A percentile compares a stretch with the other conserved stretches of the same genome.
phyloP scores from a whole-genome alignment of 2,329 filamentous ascomycete genomes.

The Xylaria sp. region DNA sequence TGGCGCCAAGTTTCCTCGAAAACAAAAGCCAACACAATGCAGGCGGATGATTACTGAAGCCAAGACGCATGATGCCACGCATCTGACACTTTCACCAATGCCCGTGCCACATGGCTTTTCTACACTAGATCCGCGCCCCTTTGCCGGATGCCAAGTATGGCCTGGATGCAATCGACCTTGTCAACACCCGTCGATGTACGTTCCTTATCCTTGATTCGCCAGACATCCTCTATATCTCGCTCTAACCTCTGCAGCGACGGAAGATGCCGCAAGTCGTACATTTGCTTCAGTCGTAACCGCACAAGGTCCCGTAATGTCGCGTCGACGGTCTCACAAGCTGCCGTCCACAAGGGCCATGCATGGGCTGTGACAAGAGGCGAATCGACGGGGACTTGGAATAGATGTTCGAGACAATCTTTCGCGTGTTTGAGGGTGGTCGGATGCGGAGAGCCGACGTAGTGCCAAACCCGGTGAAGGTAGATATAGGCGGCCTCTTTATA shows the following conservation, averaged over 20 bases:
- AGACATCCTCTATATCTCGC: slow-evolving; percentile 31
- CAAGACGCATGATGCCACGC: background rate
- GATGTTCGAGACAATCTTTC: slow-evolving; percentile 25
- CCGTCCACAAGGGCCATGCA: slow-evolving; percentile 32
- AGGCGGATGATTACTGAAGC: background rate
- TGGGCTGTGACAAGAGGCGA: slow-evolving; percentile 31
- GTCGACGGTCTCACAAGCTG: slow-evolving; percentile 31
- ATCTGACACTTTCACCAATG: background rate
- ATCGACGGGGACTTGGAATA: slow-evolving; percentile 24
- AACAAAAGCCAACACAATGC: background rate
- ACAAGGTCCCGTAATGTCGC: slow-evolving; percentile 22
- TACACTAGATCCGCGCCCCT: slow-evolving; percentile 22
- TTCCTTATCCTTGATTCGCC: slow-evolving; percentile 29
- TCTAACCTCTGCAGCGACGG: slow-evolving; percentile 28
- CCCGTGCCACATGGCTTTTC: background rate
- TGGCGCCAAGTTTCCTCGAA: background rate
- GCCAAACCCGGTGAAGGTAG: slow-evolving; percentile 31
- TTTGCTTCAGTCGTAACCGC: slow-evolving; percentile 23
- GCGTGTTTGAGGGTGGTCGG: slow-evolving; percentile 22
- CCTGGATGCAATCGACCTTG: slow-evolving; percentile 30
- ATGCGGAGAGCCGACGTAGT: slow-evolving; percentile 23
- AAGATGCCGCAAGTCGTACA: slow-evolving; percentile 29
- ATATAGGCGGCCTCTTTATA: slow-evolving; percentile 32
- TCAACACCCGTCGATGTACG: slow-evolving; percentile 28
- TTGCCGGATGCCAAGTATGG: slow-evolving; percentile 23